Base-by-base conservation (phyloP, 208 protist species). In the Leishmania braziliensis region DNA sequence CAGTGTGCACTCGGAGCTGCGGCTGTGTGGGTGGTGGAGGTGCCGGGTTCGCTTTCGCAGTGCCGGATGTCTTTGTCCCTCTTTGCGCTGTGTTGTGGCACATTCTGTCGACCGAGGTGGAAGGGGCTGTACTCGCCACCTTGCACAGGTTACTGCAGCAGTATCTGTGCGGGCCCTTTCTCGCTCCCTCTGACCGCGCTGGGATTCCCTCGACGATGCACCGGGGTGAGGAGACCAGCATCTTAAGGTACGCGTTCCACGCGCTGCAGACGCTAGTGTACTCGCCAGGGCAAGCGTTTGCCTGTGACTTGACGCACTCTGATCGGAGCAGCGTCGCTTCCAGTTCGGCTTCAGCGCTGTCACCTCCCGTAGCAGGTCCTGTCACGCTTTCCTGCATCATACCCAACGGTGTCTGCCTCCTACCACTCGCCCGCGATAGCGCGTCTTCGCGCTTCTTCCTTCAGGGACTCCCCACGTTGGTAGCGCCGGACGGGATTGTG, bases 61-160 rank as follows among this genome's bases (percentile, higher is more conserved):
- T 36, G 46, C 69, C 69, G 6, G 69, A 74, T 36, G 51, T 20
- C 16, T 29, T 60, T 46, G 12, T 20, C 65, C 46, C 58, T 79
- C 18, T 92, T 54, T 77, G 83, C 14, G 86, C 88, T 14, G 87
- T 86, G n/a, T 76, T 92, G 72, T 87, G 91, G 78, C 87, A 91
- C 69, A 73, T 87, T 1, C 80, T 95, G 63, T 80, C 80, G 20
- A 92, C 91, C 3, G 88, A 91, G 79, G 84, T 93, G 43, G 88
- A 91, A 39, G 89, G 83, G 16, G 70, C 77, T 51, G 91, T 85
- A 6, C 71, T 87, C 26, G 60, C 36, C 0, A 66, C 63, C 10
- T 76, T 95, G 63, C 75, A 79, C 36, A 73, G 75, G 20, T 54
- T 95, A 39, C 81, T 90, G n/a, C 26, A 81, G 39, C 48, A 75